A percentile compares a stretch with the other conserved stretches of the same genome.
These are phyloP conservation scores for Actinomortierella wolfii DNA, from an alignment of 371 early-diverging fungal species.

Conservation along the genomic window DNA sequence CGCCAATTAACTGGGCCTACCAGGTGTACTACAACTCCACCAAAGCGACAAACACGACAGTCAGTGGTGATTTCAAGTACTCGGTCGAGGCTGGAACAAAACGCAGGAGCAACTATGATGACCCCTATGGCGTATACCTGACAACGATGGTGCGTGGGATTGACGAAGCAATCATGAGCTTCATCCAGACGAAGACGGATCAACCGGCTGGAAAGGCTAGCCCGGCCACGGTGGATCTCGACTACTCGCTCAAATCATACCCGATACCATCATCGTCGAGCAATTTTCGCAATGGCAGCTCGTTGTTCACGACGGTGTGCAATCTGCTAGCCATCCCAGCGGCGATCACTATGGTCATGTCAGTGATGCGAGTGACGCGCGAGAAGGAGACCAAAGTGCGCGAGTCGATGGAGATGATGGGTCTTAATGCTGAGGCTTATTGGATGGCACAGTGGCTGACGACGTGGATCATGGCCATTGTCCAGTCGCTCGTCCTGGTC, in stretches of 20 bases:
- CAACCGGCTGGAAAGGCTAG: conserved; percentile 3
- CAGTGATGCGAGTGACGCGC: conserved; percentile 57
- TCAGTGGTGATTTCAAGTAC: conserved; percentile 26
- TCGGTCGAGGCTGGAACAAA: conserved; percentile 23
- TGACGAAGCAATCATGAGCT: conserved; percentile 63
- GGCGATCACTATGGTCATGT: conserved; percentile 54
- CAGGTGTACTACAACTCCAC: conserved; percentile 72
- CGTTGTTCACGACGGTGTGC: conserved; percentile 47
- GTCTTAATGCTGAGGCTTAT: conserved; percentile 56
- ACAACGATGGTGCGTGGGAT: conserved; percentile 62
- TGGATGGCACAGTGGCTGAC: conserved; percentile 65
- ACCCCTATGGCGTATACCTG: conserved; percentile 56
- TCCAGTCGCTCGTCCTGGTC: conserved; percentile 58
- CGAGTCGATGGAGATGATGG: conserved; percentile 77
- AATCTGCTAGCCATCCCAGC: conserved; percentile 65
- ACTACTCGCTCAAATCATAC: conserved; percentile 25
- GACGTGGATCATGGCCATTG: conserved; percentile 53
- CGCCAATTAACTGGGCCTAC: conserved; percentile 58
- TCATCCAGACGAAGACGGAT: conserved; percentile 27
- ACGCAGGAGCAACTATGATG: conserved; percentile 22
- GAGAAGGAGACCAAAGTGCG: conserved; percentile 72
- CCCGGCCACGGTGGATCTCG: conserved; percentile 7
- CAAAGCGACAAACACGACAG: conserved; percentile 54
- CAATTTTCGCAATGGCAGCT: background rate
- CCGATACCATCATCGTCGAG: conserved; percentile 49